These are phyloP conservation scores for Acer negundo DNA, from an alignment of 345 rosid genomes.

Conservation along the genomic window DNA sequence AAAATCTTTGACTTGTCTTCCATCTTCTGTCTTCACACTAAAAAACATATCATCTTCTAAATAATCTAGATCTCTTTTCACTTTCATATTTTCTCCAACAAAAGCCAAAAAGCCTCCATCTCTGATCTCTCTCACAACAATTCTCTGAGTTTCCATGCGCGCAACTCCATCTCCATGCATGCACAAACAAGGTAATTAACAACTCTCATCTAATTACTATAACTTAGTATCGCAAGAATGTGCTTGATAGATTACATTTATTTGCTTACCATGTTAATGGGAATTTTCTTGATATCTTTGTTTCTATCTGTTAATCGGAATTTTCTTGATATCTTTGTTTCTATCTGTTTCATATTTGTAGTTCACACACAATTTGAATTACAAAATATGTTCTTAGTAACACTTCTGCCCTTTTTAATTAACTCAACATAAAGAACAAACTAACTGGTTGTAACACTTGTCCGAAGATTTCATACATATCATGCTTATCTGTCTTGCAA, in stretches of 20 bases:
- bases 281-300: background rate
- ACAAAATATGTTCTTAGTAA: background rate
- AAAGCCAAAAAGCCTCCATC: background rate
- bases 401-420: background rate
- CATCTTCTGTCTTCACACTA: background rate
- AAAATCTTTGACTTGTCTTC: background rate
- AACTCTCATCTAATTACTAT: background rate
- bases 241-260: background rate
- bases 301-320: background rate
- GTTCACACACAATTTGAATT: background rate
- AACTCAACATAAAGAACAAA: background rate
- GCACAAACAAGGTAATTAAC: constrained; percentile 11
- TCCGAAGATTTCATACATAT: background rate
- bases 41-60: background rate
- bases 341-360: background rate
- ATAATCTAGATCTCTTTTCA: background rate
- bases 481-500: background rate
- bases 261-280: background rate
- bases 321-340: background rate
- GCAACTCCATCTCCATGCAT: background rate
- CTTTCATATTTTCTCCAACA: background rate
- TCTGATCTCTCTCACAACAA: background rate
- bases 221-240: background rate
- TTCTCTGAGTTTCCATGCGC: background rate
- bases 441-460: background rate